Base-by-base conservation (phyloP, 257 asterid genomes). In the Buddleja alternifolia region DNA sequence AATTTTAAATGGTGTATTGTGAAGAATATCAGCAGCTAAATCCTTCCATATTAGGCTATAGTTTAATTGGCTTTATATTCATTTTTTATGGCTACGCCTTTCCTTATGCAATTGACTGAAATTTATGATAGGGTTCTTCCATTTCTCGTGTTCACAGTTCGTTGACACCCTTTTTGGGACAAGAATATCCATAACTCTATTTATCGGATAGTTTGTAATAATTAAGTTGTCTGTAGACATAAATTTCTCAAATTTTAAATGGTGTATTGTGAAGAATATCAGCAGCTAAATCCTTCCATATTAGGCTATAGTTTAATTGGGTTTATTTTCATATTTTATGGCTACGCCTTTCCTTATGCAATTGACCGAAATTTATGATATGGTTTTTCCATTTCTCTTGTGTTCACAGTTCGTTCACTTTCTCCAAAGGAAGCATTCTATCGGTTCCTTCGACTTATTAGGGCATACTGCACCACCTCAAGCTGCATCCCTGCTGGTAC, bases 391-490 rank as follows among this genome's bases (percentile, higher is more conserved):
- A 4, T 60, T 32, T 46, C 44, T 32, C 20, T 60, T 71, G 58
- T 17, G 32, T 16, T 21, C 74, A 74, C 84, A 87, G 94, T 85
- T 80, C 67, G 94, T 87, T 58, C 89, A 85, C 73, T 74, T 59
- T 73, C 87, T 87, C 52, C 95, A 85, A 73, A 67, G 80, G 77
- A 79, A 87, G 78, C 83, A 87, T 68, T 75, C 87, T 3, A 74
- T 87, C 10, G 89, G 91, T 71, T 87, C 95, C 44, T 85, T 87
- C 81, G 69, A 79, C 74, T 76, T 87, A 56, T 70, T 87, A 80
- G 95, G 85, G 24, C 86, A 85, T 64, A 87, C 95, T 11, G 92
- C 95, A 75, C 95, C 95, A 36, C 72, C 79, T 48, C 95, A 87
- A 77, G 90, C 92, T 41, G 78, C 87, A 56, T 78, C 95, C 0